Evolutionary conservation across 2,329 filamentous ascomycete genomes (phyloP), one percentile per base, ranked within the genome.

Genomic region (Paecilomyces formosus): DNA sequence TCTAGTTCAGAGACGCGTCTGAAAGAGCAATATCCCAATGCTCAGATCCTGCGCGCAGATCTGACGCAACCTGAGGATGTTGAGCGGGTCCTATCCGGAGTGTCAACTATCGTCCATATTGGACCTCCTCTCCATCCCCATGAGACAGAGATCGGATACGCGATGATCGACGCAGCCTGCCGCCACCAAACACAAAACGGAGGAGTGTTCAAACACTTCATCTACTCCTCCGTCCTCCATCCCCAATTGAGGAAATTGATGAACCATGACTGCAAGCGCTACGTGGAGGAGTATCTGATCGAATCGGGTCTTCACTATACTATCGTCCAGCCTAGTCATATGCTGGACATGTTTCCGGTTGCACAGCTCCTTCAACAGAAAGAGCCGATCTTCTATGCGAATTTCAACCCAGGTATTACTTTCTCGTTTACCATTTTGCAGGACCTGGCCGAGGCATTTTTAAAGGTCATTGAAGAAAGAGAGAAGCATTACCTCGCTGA

Each of bases 151-250:
- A 65, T 72, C 8, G 72, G 74, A 7, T 64, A 63, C 53, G 70
- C 70, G 64, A 69, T 77, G 62, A 65, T 77, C 59, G 72, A 77
- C 45, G 70, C 72, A 12, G 71, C 70, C 0, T 54, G 67, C 1
- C 33, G 60, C 9, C 61, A 70, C 15, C 21, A n/a, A 55, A 58
- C 61, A 9, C 57, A 61, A 35, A 54, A 60, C 3, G 58, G 63
- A 15, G 59, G 57, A 1, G 30, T 45, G 8, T 69, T 74, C 61
- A 65, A 66, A 58, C 74, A 77, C 55, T 69, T 76, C 31, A 64
- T 76, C 33, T 71, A 69, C 58, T 68, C 64, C 45, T 69, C 66
- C 15, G 73, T 75, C 24, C 58, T 73, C 2, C 63, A 70, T 56
- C 66, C 72, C 0, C 67, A 70, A 57, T 59, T 73, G 66, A 28